Conservation (phyloP, 2,329 filamentous ascomycete genomes). For the Microsporum canis region DNA sequence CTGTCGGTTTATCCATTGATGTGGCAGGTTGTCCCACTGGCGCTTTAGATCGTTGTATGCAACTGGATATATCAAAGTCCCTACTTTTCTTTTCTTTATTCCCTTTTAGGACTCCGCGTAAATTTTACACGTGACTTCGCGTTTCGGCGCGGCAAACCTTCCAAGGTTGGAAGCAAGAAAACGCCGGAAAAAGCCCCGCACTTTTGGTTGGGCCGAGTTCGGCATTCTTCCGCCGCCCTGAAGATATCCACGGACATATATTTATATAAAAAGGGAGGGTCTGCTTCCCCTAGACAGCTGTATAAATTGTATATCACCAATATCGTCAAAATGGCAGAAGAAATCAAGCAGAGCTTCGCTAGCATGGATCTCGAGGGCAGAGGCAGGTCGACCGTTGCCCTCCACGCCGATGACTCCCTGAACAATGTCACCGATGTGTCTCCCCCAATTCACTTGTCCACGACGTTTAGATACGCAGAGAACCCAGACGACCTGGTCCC, state of each 20-base stretch:
- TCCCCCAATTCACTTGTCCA: constrained; percentile 80
- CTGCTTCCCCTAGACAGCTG: too few species aligned
- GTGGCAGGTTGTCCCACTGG: neutral
- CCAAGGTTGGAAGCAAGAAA: neutral
- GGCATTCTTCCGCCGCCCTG: too few species aligned
- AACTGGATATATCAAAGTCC: neutral
- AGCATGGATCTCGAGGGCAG: constrained; percentile 12
- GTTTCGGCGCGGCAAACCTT: neutral
- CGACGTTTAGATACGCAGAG: constrained; percentile 71
- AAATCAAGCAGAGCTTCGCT: neutral
- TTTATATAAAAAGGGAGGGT: too few species aligned
- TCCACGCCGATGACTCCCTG: constrained; percentile 72
- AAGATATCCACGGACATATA: too few species aligned
- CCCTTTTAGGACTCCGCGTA: neutral
- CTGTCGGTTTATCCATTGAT: neutral
- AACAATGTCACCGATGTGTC: constrained; percentile 69
- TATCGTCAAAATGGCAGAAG: neutral
- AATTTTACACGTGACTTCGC: neutral
- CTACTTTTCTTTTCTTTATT: neutral
- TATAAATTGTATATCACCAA: neutral
- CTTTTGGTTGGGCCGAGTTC: too few species aligned
- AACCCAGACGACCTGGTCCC: constrained; percentile 56
- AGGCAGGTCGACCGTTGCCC: constrained; percentile 54
- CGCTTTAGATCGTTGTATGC: neutral
- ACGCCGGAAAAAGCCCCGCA: neutral